These are phyloP conservation scores for Bipolaris zeicola DNA, from an alignment of 2,329 filamentous ascomycete species.

Conservation along the genomic window DNA sequence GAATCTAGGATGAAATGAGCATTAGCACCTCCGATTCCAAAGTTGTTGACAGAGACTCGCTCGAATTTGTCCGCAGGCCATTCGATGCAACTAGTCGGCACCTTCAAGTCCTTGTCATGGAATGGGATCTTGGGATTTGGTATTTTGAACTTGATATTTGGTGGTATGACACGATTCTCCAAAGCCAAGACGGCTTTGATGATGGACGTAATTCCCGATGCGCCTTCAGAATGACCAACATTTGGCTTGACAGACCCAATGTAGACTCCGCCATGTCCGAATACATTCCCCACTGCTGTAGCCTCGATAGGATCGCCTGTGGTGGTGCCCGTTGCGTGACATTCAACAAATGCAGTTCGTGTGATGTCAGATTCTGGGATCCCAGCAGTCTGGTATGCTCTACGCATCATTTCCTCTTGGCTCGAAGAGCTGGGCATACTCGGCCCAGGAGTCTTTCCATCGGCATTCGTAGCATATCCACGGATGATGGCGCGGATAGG, in stretches of 20 bases:
- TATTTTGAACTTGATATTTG: slow-evolving; percentile 26
- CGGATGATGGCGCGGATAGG: slow-evolving; percentile 41
- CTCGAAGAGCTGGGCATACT: not conserved
- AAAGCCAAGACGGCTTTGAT: slow-evolving; percentile 49
- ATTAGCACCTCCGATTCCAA: slow-evolving; percentile 20
- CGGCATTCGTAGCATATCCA: slow-evolving; percentile 20
- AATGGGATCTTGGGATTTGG: slow-evolving; percentile 24
- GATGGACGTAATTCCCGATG: slow-evolving; percentile 37
- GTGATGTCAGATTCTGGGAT: not conserved
- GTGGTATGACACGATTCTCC: slow-evolving; percentile 42
- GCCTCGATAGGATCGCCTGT: not conserved
- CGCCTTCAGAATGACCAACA: slow-evolving; percentile 40
- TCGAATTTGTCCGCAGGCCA: not conserved
- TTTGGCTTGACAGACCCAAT: slow-evolving; percentile 22
- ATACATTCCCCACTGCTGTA: not conserved
- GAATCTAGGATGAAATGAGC: slow-evolving; percentile 10
- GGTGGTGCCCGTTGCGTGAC: not conserved
- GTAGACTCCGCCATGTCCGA: not conserved
- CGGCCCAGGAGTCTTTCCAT: slow-evolving; percentile 22
- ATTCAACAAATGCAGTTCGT: not conserved
- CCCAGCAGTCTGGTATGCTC: not conserved
- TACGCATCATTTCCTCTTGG: not conserved
- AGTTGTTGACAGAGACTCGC: slow-evolving; percentile 15
- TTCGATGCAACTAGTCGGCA: too few relatives aligned
- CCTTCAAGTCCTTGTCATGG: not conserved